Evolutionary conservation across 1,284 basidiomycete genomes (phyloP).

Genomic region (Trametes hirsuta): DNA sequence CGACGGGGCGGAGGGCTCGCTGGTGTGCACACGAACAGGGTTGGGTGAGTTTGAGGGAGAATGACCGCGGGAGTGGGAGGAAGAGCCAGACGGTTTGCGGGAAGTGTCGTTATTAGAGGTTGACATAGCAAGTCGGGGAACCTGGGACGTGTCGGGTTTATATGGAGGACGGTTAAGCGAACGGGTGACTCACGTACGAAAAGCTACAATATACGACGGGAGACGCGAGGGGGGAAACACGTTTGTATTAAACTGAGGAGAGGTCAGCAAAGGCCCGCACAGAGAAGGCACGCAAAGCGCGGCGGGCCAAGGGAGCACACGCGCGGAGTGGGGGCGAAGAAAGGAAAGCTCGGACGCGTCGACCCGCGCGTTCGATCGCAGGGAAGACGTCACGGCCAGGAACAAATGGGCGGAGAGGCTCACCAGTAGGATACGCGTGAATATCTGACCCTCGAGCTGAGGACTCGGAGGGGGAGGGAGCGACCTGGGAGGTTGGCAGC

Average conservation of each 20-base stretch:
- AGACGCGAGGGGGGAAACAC: constrained; percentile 15
- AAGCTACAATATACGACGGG: constrained; percentile 24
- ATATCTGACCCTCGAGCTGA: constrained; percentile 10
- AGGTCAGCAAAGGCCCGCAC: constrained; percentile 11
- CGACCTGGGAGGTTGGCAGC: constrained; percentile 14
- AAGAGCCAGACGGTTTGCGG: constrained; percentile 69
- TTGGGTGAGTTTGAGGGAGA: constrained; percentile 62
- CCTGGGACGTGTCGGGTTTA: constrained; percentile 23
- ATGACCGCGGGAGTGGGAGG: constrained; percentile 61
- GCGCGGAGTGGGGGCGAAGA: constrained; percentile 6
- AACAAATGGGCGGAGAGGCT: constrained; percentile 3
- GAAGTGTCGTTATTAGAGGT: constrained; percentile 48
- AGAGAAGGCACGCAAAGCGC: neutral
- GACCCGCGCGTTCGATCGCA: constrained; percentile 21
- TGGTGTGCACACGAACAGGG: constrained; percentile 45
- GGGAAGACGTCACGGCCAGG: constrained; percentile 16
- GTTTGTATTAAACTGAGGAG: constrained; percentile 19
- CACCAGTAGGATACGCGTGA: constrained; percentile 18
- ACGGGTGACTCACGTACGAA: constrained; percentile 27
- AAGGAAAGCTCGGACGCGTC: constrained; percentile 20
- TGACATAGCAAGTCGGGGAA: constrained; percentile 46
- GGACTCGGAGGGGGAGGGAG: constrained; percentile 4
- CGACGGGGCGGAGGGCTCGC: neutral
- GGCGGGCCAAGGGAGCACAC: neutral
- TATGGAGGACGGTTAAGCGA: constrained; percentile 17